Base-by-base conservation (phyloP, 2,329 filamentous ascomycete genomes). In the Fragosphaeria purpurea region DNA sequence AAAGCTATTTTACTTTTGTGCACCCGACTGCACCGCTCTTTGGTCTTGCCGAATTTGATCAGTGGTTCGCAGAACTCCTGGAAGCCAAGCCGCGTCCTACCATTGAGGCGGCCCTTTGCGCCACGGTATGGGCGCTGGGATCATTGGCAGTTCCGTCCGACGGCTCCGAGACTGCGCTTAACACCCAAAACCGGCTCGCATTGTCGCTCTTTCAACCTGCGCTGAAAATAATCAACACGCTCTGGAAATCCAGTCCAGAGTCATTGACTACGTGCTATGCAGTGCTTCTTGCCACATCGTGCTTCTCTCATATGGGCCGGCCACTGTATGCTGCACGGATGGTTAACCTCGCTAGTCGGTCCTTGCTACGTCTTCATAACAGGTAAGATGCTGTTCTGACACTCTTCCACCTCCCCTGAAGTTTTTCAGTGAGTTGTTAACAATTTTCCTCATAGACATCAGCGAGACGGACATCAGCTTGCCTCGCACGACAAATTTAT, bases 401-500 rank as follows among this genome's bases (percentile, higher is more conserved):
- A 22, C 22, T 22, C 22, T 22, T 22, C 22, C 22, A 22, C 22
- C 22, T 22, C 22, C 22, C 22, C 22, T 22, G 22, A 22, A 22
- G 22, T 22, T 22, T n/a, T n/a, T n/a, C n/a, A n/a, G n/a, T n/a
- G n/a, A n/a, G n/a, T n/a, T n/a, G n/a, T n/a, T n/a, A n/a, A 22
- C 22, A 22, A 22, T 22, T 22, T 22, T 22, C 22, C 22, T 22
- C 22, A 8, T 13, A 54, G 44, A 7, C 48, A 32, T 5, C 41
- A 42, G n/a, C 42, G 42, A 30, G 41, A 40, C 5, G 46, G 30
- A 7, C 32, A 30, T 30, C 39, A 52, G 2, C 47, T 51, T 6
- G 49, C 52, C 4, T 58, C 55, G 10, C 59, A 73, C 51, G 74
- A 80, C 55, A 61, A 71, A 13, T 71, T 74, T 50, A 66, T 77